Evolutionary conservation across 2,329 filamentous ascomycete genomes (phyloP).

Genomic region (Colletotrichum sp.): DNA sequence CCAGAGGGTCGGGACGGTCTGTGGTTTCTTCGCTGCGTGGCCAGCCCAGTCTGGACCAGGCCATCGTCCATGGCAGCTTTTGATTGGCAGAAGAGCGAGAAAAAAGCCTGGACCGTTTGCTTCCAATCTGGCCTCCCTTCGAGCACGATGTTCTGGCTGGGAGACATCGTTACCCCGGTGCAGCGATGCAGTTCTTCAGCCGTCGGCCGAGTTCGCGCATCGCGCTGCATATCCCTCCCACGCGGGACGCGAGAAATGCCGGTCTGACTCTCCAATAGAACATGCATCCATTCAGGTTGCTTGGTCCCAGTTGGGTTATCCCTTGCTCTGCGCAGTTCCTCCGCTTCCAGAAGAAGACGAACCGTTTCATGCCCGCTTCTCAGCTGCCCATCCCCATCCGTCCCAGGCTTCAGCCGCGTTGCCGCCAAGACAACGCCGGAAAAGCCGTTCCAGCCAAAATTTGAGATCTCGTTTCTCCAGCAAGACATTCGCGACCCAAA

Average conservation of each 20-base stretch:
- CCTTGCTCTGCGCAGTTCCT: neutral
- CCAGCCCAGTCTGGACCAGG: neutral
- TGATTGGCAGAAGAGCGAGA: neutral
- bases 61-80: neutral
- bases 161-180: neutral
- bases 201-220: neutral
- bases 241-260: neutral
- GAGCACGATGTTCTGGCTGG: neutral
- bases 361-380: neutral
- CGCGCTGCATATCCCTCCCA: neutral
- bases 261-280: neutral
- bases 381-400: neutral
- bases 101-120: neutral
- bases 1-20: neutral
- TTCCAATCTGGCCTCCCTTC: neutral
- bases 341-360: neutral
- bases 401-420: neutral
- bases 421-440: neutral
- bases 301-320: neutral
- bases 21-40: neutral
- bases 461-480: neutral
- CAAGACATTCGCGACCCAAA: neutral
- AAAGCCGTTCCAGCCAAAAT: neutral
- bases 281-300: neutral
- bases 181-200: neutral